Percentiles rank a stretch among this genome's conserved stretches.
phyloP scores from a whole-genome alignment of 768 basidiomycete species.

The Leccinum sublutescens region DNA sequence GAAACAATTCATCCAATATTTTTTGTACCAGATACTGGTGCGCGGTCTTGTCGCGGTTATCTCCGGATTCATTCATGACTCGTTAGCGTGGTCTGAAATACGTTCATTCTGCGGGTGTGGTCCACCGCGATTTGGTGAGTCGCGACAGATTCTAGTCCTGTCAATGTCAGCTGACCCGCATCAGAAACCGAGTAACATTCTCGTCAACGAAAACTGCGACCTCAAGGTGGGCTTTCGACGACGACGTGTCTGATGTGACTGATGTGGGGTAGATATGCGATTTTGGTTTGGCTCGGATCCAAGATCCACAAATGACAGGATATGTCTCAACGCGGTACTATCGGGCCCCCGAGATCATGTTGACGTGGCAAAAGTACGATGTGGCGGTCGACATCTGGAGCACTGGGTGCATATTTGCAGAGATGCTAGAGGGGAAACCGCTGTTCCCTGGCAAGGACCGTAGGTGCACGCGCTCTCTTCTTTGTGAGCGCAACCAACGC shows the following conservation, averaged over 20 bases:
- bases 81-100: conserved; percentile 94
- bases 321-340: conserved; percentile 99
- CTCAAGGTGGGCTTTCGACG: conserved; percentile 63
- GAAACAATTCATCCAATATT: conserved; percentile 99
- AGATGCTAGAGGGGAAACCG: conserved; percentile 99
- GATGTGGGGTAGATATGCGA: conserved; percentile 78
- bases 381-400: conserved; percentile 99
- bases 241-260: neutral
- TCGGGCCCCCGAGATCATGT: conserved; percentile 99
- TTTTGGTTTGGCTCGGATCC: conserved; percentile 96
- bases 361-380: conserved; percentile 99
- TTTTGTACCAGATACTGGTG: conserved; percentile 97
- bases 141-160: too few relatives aligned
- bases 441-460: conserved; percentile 99
- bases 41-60: conserved; percentile 27
- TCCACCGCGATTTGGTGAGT: conserved; percentile 91
- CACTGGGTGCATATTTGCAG: conserved; percentile 98
- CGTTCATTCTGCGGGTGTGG: conserved; percentile 98
- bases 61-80: conserved; percentile 6
- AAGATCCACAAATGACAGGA: conserved; percentile 99
- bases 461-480: conserved; percentile 45
- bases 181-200: conserved; percentile 98
- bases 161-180: neutral
- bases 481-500: neutral
- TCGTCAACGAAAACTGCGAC: conserved; percentile 99